Conservation (phyloP, 129 eudicot genomes). For the Tagetes erecta region DNA sequence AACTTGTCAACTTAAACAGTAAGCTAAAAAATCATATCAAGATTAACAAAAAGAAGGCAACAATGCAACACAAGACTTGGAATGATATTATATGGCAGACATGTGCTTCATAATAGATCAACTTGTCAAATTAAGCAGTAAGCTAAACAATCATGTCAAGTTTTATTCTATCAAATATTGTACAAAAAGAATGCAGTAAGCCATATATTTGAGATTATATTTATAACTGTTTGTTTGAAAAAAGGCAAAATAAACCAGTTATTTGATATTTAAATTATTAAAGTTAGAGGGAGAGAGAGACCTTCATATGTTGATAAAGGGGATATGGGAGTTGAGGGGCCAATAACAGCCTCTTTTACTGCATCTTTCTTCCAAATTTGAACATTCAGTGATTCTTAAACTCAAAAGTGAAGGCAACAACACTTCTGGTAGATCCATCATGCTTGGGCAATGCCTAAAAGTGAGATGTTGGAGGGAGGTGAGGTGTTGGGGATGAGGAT, state of each 20-base stretch:
- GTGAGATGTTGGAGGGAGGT: background rate
- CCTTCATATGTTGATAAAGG: background rate
- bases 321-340: slow-evolving; percentile 16
- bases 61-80: background rate
- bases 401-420: slow-evolving; percentile 19
- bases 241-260: background rate
- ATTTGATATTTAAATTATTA: too few relatives aligned
- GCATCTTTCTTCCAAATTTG: background rate
- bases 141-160: too few relatives aligned
- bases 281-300: background rate
- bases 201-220: too few relatives aligned
- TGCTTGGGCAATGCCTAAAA: background rate
- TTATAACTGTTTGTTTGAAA: background rate
- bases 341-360: slow-evolving; percentile 17
- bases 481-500: background rate
- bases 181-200: too few relatives aligned
- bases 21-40: background rate
- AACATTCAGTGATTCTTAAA: background rate
- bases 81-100: background rate
- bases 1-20: background rate
- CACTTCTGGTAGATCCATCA: slow-evolving; percentile 10
- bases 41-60: background rate
- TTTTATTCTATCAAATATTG: too few relatives aligned
- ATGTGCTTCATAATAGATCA: background rate
- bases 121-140: background rate